Percentiles rank a stretch among this genome's conserved stretches.
These are phyloP conservation scores for Cucurbita ficifolia DNA, from an alignment of 306 rosid genomes.

Conservation along the genomic window DNA sequence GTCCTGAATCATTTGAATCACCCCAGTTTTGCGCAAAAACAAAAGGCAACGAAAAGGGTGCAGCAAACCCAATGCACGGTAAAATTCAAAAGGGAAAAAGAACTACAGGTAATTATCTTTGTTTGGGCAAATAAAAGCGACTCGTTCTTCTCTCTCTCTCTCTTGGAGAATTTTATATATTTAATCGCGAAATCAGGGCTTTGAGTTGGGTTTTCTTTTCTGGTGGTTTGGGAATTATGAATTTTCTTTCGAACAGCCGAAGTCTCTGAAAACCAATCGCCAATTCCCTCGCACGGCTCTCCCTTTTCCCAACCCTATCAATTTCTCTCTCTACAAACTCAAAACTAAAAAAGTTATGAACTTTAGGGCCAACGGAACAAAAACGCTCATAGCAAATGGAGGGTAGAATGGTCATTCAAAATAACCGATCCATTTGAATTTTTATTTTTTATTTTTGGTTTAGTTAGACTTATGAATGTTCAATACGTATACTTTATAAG, in stretches of 20 bases:
- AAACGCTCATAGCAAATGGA: background rate
- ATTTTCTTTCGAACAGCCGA: background rate
- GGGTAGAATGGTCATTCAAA: background rate
- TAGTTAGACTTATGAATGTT: too few species aligned
- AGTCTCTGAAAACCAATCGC: background rate
- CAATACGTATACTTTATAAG: too few species aligned
- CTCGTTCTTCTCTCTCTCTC: constrained; percentile 2
- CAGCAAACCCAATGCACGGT: constrained; percentile 4
- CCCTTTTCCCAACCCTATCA: constrained; percentile 10
- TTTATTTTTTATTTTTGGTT: too few species aligned
- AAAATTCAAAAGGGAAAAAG: background rate
- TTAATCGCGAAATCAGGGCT: background rate
- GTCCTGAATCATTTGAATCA: constrained; percentile 10
- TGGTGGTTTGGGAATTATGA: too few species aligned
- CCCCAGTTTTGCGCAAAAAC: background rate
- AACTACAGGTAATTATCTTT: background rate
- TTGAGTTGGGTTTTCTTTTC: background rate
- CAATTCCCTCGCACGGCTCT: constrained; percentile 15
- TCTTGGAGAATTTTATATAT: background rate
- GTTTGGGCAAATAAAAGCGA: background rate
- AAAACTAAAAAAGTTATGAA: background rate
- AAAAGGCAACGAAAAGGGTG: constrained; percentile 9
- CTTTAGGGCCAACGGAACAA: background rate
- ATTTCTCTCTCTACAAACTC: background rate
- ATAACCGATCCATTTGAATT: too few species aligned